Evolutionary conservation across 73 alveolate genomes (phyloP).

Genomic region (Paramecium biaurelia): DNA sequence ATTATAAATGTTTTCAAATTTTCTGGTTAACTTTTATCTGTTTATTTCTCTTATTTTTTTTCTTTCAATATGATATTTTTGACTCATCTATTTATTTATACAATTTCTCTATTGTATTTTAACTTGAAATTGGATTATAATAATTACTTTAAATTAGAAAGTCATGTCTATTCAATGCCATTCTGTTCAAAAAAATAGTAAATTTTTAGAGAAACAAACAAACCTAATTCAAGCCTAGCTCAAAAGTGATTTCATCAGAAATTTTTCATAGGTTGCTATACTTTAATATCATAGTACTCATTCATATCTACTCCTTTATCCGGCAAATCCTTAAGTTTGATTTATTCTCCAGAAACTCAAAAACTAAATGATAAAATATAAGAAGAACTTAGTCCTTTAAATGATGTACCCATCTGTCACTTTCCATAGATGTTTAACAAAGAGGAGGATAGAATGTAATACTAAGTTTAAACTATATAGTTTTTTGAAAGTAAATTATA

Average conservation of each 20-base stretch:
- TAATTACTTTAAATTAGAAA: background rate
- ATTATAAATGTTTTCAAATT: background rate
- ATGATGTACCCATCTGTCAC: background rate
- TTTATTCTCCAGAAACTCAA: background rate
- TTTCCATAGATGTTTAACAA: background rate
- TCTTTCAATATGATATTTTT: background rate
- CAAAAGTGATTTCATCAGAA: background rate
- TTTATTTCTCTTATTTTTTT: background rate
- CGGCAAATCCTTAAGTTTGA: background rate
- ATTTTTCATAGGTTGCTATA: background rate
- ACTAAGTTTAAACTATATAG: background rate
- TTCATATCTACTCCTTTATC: background rate
- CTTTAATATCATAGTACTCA: background rate
- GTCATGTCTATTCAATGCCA: background rate
- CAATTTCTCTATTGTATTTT: background rate
- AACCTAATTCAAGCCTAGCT: background rate
- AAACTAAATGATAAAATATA: background rate
- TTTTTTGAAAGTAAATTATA: background rate
- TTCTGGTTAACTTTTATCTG: background rate
- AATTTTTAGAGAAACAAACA: background rate
- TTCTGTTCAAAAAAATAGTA: background rate
- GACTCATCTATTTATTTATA: background rate
- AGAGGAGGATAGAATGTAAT: background rate
- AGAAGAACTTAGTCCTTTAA: background rate
- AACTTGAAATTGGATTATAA: background rate